A percentile compares a stretch with the other conserved stretches of the same genome.
Evolutionary conservation across 805 yeast genomes (phyloP).

Genomic region (Saccharomycopsis fermentans): DNA sequence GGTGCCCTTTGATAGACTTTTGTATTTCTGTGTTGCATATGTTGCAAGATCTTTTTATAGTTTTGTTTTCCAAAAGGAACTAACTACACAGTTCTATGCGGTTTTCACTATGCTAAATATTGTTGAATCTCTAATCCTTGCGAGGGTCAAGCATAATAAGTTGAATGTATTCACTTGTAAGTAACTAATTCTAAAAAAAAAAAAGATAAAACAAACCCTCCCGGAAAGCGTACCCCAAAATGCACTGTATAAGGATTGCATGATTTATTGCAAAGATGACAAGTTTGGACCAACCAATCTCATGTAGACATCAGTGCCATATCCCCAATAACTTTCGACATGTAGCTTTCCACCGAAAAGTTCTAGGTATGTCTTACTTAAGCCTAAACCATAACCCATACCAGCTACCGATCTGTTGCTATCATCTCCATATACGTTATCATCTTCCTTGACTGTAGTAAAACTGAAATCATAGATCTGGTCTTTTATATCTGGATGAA

Average conservation of each 20-base stretch:
- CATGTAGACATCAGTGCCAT: conserved; percentile 72
- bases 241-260: background rate
- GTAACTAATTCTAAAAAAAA: no score
- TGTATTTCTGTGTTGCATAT: background rate
- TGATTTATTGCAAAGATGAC: background rate
- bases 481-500: conserved; percentile 51
- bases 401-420: conserved; percentile 62
- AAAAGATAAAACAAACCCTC: no score
- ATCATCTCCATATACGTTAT: conserved; percentile 25
- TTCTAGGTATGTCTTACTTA: conserved; percentile 65
- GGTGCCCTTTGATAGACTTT: background rate
- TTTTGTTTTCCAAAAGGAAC: no score
- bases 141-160: no score
- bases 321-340: conserved; percentile 61
- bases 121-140: no score
- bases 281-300: conserved; percentile 28
- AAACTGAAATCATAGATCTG: conserved; percentile 81
- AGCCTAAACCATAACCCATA: conserved; percentile 91
- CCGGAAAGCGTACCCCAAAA: no score
- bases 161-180: no score
- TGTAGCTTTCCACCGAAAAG: conserved; percentile 62
- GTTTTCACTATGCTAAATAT: no score
- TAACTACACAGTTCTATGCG: no score
- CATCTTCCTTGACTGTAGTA: conserved; percentile 67
- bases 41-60: no score